A percentile compares a stretch with the other conserved stretches of the same genome.
phyloP scores from a whole-genome alignment of 768 basidiomycete genomes.

The Pleurotus tuber-regium region DNA sequence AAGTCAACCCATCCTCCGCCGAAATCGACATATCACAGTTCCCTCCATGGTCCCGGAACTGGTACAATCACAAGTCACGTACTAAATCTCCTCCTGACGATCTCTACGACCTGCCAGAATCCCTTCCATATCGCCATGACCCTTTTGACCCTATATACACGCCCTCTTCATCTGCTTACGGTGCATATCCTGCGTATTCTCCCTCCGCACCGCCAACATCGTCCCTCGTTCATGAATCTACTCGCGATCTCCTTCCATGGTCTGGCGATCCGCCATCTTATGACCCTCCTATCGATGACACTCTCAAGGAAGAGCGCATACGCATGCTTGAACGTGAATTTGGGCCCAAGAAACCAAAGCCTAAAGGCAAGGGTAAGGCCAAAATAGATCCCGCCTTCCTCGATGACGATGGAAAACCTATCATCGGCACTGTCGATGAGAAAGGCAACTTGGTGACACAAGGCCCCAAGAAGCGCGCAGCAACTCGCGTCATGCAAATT shows the following conservation, averaged over 20 bases:
- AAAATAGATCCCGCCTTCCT: slow-evolving; percentile 25
- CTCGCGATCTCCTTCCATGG: slow-evolving; percentile 53
- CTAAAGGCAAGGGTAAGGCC: slow-evolving; percentile 24
- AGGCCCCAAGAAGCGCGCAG: slow-evolving; percentile 58
- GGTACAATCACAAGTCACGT: slow-evolving; percentile 43
- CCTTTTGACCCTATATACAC: slow-evolving; percentile 34
- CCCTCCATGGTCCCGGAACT: slow-evolving; percentile 60
- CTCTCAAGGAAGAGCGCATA: slow-evolving; percentile 65
- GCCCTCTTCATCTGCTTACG: slow-evolving; percentile 21
- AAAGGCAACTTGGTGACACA: slow-evolving; percentile 60
- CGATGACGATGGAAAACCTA: slow-evolving; percentile 46
- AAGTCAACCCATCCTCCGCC: slow-evolving; percentile 25
- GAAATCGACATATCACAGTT: slow-evolving; percentile 63
- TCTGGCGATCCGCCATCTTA: slow-evolving; percentile 44
- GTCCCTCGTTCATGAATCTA: slow-evolving; percentile 34
- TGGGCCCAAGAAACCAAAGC: slow-evolving; percentile 33
- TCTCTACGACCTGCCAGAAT: slow-evolving; percentile 12
- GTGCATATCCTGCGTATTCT: slow-evolving; percentile 30
- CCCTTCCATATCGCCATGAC: slow-evolving; percentile 27
- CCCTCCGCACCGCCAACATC: slow-evolving; percentile 30
- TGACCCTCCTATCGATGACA: slow-evolving; percentile 39
- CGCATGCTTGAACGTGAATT: slow-evolving; percentile 74
- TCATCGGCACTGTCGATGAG: slow-evolving; percentile 57
- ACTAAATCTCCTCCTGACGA: slow-evolving; percentile 16
- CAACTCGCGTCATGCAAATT: slow-evolving; percentile 46